phyloP scores from a whole-genome alignment of 306 rosid species.

The Gillenia trifoliata region DNA sequence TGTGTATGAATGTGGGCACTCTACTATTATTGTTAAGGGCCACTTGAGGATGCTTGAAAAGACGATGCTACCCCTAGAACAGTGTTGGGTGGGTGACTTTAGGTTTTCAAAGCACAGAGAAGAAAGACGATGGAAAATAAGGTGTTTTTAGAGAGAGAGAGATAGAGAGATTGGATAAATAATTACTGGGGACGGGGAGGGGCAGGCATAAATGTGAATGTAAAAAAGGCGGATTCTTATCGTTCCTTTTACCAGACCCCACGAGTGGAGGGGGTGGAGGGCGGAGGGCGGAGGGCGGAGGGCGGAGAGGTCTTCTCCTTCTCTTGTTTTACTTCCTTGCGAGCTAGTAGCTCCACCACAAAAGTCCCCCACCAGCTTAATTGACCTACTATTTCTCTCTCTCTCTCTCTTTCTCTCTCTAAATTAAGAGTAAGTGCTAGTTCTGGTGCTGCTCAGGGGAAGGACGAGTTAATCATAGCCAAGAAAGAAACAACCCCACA shows the following conservation, averaged over 20 bases:
- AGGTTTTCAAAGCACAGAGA: slow-evolving; percentile 4
- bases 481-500: slow-evolving; percentile 45
- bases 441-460: slow-evolving; percentile 9
- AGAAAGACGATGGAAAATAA: not conserved
- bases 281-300: not conserved
- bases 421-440: not conserved
- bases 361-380: slow-evolving; percentile 11
- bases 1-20: not conserved
- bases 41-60: not conserved
- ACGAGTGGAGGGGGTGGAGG: slow-evolving; percentile 28
- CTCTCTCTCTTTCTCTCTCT: not conserved
- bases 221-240: slow-evolving; percentile 20
- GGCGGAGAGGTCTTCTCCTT: not conserved
- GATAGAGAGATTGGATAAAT: not conserved
- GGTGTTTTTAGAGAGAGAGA: not conserved
- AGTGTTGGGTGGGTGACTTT: not conserved
- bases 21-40: not conserved
- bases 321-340: not conserved
- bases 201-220: not conserved
- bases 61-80: not conserved
- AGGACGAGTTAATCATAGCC: slow-evolving; percentile 47
- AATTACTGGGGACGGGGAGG: slow-evolving; percentile 10
- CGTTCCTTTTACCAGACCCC: slow-evolving; percentile 48
- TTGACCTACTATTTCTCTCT: not conserved
- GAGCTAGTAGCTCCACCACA: not conserved